These are phyloP conservation scores for Trapa bicornis DNA, from an alignment of 345 rosid genomes.

Conservation along the genomic window DNA sequence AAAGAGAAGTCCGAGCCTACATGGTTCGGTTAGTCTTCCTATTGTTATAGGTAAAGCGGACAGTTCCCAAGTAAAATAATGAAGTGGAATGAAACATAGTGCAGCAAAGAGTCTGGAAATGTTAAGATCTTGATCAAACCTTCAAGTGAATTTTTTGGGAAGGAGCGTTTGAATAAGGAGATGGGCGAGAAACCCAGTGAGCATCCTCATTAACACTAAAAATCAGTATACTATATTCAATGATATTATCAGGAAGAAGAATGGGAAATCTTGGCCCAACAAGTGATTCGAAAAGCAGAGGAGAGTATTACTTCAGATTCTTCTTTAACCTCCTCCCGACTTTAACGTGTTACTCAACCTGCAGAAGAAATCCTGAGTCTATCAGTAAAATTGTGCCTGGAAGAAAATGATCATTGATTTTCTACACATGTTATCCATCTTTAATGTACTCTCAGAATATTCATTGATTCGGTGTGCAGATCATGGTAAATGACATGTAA, in stretches of 20 bases:
- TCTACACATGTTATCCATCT: background rate
- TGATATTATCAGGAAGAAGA: background rate
- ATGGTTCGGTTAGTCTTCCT: background rate
- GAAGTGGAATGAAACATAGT: background rate
- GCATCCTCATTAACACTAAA: background rate
- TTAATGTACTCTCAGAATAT: too few species aligned
- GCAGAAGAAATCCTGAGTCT: background rate
- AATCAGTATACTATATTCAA: slow-evolving; percentile 1
- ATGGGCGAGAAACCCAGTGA: background rate
- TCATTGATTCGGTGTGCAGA: too few species aligned
- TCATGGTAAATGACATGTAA: background rate
- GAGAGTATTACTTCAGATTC: background rate
- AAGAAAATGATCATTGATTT: background rate
- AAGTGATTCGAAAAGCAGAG: background rate
- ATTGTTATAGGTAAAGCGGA: background rate
- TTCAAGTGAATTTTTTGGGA: background rate
- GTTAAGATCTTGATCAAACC: background rate
- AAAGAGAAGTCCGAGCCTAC: too few species aligned
- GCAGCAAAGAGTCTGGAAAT: background rate
- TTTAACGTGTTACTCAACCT: slow-evolving; percentile 59
- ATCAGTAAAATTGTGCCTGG: background rate
- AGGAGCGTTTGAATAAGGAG: background rate
- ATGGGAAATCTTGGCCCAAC: background rate
- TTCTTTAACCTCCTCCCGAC: slow-evolving; percentile 20
- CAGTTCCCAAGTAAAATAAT: background rate